A percentile compares a stretch with the other conserved stretches of the same genome.
These are phyloP conservation scores for Magnusiomyces suaveolens DNA, from an alignment of 1,139 yeast species.

Conservation along the genomic window DNA sequence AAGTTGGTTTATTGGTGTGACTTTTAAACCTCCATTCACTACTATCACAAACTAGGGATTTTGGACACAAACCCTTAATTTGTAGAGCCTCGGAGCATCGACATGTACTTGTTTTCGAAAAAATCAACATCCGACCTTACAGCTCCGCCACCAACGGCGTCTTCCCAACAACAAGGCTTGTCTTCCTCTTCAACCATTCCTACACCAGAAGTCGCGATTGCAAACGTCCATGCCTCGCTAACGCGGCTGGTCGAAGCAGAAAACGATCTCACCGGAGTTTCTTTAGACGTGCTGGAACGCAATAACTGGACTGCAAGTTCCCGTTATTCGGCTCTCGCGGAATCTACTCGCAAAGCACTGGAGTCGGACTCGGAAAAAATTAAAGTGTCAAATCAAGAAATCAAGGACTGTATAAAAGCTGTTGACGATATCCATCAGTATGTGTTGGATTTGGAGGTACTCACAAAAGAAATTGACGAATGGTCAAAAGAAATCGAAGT, in stretches of 20 bases:
- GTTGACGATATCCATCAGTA: constrained; percentile 40
- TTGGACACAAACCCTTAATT: background rate
- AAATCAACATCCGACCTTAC: background rate
- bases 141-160: background rate
- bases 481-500: constrained; percentile 50
- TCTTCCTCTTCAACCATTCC: background rate
- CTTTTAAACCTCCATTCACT: background rate
- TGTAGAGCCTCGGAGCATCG: too few relatives aligned
- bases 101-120: background rate
- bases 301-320: constrained; percentile 26
- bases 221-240: constrained; percentile 17
- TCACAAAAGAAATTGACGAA: constrained; percentile 48
- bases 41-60: too few relatives aligned
- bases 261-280: constrained; percentile 26
- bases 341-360: constrained; percentile 23
- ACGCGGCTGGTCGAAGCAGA: constrained; percentile 28
- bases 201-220: constrained; percentile 10
- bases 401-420: constrained; percentile 27
- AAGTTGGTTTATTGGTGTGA: background rate
- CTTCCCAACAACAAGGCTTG: background rate
- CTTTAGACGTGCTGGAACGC: constrained; percentile 30
- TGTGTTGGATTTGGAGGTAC: constrained; percentile 38
- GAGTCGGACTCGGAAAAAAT: constrained; percentile 20
- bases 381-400: constrained; percentile 29
- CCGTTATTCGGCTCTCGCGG: constrained; percentile 26